These are phyloP conservation scores for Camelina sativa DNA, from an alignment of 345 rosid genomes.

Conservation along the genomic window DNA sequence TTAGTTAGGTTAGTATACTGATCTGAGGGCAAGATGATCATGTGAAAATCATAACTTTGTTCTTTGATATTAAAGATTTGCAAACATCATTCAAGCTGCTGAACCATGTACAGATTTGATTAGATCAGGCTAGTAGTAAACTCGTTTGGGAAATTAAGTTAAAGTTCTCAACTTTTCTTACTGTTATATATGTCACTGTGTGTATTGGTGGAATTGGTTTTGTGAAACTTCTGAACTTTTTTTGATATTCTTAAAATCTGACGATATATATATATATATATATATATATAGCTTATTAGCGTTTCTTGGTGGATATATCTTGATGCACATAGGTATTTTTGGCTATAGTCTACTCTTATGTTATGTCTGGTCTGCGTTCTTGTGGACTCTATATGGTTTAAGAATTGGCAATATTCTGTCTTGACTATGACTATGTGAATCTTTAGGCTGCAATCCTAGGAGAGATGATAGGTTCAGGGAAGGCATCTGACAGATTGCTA, in stretches of 20 bases:
- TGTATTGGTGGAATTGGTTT: background rate
- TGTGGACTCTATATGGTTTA: conserved; percentile 9
- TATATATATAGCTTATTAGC: background rate
- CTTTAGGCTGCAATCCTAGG: conserved; percentile 65
- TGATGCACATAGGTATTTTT: background rate
- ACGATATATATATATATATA: background rate
- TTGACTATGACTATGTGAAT: background rate
- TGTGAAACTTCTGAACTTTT: background rate
- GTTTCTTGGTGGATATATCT: background rate
- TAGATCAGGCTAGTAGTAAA: background rate
- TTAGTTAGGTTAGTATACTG: background rate
- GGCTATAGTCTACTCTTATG: background rate
- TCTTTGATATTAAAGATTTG: conserved; percentile 2
- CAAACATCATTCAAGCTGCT: background rate
- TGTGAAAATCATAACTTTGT: background rate
- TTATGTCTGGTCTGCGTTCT: background rate
- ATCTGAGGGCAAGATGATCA: background rate
- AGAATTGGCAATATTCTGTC: background rate
- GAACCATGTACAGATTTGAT: background rate
- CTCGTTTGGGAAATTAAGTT: background rate
- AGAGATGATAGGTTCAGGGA: conserved; percentile 64
- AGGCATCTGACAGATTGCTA: conserved; percentile 61
- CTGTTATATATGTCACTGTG: background rate
- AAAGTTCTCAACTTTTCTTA: background rate
- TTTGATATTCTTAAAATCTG: background rate